These are phyloP conservation scores for Leccinellum luteum DNA, from an alignment of 768 basidiomycete genomes.

Conservation along the genomic window DNA sequence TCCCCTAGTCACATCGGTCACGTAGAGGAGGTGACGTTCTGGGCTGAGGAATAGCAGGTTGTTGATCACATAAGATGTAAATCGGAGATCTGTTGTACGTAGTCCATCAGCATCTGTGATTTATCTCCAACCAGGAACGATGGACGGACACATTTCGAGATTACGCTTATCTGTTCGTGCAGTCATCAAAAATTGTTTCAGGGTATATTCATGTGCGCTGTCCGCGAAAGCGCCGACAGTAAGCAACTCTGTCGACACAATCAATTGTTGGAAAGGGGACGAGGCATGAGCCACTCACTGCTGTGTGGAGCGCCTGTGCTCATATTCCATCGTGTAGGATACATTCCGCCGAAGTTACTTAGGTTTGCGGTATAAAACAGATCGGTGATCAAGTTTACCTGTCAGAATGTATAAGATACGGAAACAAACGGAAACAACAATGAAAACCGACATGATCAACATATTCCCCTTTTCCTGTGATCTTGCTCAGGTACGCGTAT, in stretches of 20 bases:
- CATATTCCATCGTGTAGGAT: conserved; percentile 58
- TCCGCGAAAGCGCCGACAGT: conserved; percentile 53
- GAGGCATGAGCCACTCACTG: conserved; percentile 37
- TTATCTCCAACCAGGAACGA: neutral
- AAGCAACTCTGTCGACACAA: neutral
- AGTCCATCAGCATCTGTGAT: neutral
- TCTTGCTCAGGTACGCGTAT: conserved; percentile 78
- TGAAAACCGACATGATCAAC: conserved; percentile 48
- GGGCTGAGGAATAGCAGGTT: conserved; percentile 37
- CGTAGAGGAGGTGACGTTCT: conserved; percentile 42
- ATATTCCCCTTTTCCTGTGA: conserved; percentile 68
- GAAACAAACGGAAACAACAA: neutral
- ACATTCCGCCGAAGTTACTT: conserved; percentile 52
- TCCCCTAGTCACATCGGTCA: conserved; percentile 47
- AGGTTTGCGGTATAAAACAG: conserved; percentile 47
- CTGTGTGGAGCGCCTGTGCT: conserved; percentile 41
- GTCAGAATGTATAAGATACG: neutral
- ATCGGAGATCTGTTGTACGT: conserved; percentile 55
- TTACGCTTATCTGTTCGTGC: conserved; percentile 57
- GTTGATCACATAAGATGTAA: conserved; percentile 59
- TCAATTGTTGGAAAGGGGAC: neutral
- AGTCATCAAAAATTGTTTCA: conserved; percentile 70
- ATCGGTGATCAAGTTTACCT: conserved; percentile 52
- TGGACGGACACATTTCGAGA: conserved; percentile 62
- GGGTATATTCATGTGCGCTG: conserved; percentile 41